phyloP scores from a whole-genome alignment of 2,329 filamentous ascomycete genomes.

The Rhynchosporium graminicola region DNA sequence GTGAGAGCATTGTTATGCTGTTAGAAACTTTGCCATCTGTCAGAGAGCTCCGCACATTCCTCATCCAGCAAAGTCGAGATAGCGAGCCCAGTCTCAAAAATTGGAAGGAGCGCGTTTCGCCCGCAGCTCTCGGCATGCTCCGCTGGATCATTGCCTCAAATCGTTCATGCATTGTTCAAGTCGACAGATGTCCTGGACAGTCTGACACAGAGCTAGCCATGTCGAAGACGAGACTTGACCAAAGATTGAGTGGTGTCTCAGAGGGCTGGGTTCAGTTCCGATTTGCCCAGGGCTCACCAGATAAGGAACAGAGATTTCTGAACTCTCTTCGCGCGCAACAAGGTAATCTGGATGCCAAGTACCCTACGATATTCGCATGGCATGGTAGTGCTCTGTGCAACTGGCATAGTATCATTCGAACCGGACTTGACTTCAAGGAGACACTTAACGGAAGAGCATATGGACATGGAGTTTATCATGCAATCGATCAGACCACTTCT shows the following conservation, averaged over 20 bases:
- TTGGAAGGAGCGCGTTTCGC: conserved; percentile 63
- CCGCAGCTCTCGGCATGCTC: conserved; percentile 66
- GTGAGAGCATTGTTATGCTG: conserved; percentile 51
- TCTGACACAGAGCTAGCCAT: conserved; percentile 30
- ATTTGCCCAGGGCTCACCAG: conserved; percentile 83
- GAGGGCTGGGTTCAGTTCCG: conserved; percentile 75
- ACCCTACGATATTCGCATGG: conserved; percentile 81
- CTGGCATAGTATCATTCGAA: conserved; percentile 88
- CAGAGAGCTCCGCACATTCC: conserved; percentile 53
- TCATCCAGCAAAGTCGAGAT: conserved; percentile 41
- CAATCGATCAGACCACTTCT: conserved; percentile 59
- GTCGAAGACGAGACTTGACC: conserved; percentile 35
- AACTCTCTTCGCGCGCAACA: conserved; percentile 56
- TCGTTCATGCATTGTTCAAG: conserved; percentile 79
- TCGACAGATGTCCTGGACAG: conserved; percentile 49
- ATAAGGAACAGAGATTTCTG: conserved; percentile 78
- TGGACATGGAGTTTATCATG: conserved; percentile 84
- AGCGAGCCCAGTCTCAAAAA: conserved; percentile 42
- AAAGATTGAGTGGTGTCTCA: conserved; percentile 59
- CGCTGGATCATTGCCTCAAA: conserved; percentile 92
- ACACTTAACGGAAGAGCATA: conserved; percentile 65
- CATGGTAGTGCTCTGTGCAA: conserved; percentile 77
- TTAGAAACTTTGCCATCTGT: conserved; percentile 64
- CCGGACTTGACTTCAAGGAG: conserved; percentile 73
- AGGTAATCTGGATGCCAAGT: conserved; percentile 39